Conservation (phyloP, 345 rosid species). For the Reutealis trisperma region DNA sequence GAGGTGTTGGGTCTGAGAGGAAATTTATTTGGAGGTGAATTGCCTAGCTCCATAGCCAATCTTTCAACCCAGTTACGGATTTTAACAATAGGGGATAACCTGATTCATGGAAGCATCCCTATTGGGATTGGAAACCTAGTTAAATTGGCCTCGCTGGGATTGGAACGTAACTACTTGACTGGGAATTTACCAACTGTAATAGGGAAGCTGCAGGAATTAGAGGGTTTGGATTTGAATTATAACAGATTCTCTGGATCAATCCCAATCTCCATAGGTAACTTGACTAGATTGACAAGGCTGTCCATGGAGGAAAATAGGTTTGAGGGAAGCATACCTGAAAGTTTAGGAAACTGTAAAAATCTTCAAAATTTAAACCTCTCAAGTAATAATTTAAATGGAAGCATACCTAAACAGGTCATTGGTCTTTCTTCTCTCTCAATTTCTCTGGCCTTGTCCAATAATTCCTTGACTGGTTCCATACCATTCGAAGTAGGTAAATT, state of each 20-base stretch:
- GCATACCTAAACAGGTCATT: conserved; percentile 31
- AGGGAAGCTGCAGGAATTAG: conserved; percentile 24
- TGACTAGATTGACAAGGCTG: conserved; percentile 20
- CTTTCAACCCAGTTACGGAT: conserved; percentile 17
- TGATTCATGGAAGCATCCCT: conserved; percentile 25
- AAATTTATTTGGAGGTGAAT: conserved; percentile 31
- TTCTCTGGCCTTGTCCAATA: conserved; percentile 30
- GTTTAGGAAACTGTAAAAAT: conserved; percentile 25
- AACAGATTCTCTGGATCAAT: conserved; percentile 25
- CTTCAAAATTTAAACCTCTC: conserved; percentile 28
- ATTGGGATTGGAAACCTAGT: conserved; percentile 15
- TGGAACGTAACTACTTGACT: conserved; percentile 25
- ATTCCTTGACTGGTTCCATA: conserved; percentile 31
- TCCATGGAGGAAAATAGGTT: conserved; percentile 30
- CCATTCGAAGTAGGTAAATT: conserved; percentile 30
- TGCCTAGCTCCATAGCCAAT: conserved; percentile 27
- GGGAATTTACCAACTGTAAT: conserved; percentile 24
- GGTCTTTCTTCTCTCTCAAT: conserved; percentile 34
- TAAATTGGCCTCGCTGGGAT: conserved; percentile 10
- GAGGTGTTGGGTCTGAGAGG: conserved; percentile 14
- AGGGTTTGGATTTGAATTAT: neutral
- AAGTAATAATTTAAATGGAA: conserved; percentile 36
- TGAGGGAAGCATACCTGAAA: conserved; percentile 37
- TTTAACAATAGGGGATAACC: conserved; percentile 12
- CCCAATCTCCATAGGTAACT: conserved; percentile 23